These are phyloP conservation scores for Curvularia sp. DNA, from an alignment of 2,329 filamentous ascomycete species.

Conservation along the genomic window DNA sequence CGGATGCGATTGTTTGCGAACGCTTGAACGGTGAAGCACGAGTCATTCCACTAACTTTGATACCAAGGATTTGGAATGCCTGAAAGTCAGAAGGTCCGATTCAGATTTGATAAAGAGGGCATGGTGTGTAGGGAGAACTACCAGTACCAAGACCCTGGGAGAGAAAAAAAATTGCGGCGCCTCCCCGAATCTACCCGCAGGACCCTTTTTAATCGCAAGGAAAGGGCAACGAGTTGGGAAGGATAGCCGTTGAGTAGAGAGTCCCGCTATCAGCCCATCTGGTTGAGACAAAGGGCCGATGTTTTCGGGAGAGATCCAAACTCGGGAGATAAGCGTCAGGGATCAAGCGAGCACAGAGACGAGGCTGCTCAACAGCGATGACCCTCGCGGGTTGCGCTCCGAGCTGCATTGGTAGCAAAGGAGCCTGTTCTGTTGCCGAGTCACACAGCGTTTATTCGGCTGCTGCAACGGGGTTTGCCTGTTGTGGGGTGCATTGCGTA, in stretches of 20 bases:
- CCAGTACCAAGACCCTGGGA: constrained; percentile 6
- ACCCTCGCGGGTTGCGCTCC: constrained; percentile 13
- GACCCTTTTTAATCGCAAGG: constrained; percentile 10
- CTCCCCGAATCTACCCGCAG: constrained; percentile 17
- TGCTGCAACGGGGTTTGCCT: constrained; percentile 14
- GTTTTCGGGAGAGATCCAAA: constrained; percentile 18
- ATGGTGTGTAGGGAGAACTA: neutral
- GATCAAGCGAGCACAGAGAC: constrained; percentile 21
- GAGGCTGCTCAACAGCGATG: constrained; percentile 18
- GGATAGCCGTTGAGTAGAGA: constrained; percentile 8
- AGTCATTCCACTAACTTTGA: constrained; percentile 11
- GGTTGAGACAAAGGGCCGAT: constrained; percentile 25
- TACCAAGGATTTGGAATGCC: constrained; percentile 7
- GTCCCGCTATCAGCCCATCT: constrained; percentile 10
- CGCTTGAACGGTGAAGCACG: neutral
- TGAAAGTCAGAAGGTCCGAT: constrained; percentile 11
- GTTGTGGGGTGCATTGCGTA: constrained; percentile 16
- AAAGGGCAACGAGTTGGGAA: constrained; percentile 10
- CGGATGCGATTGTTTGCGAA: constrained; percentile 4
- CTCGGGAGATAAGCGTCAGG: constrained; percentile 29
- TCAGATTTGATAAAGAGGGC: constrained; percentile 4
- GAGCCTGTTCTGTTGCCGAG: constrained; percentile 17
- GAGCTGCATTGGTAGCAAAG: constrained; percentile 38
- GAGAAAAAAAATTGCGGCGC: constrained; percentile 12
- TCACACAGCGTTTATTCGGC: constrained; percentile 29